Evolutionary conservation across 805 yeast genomes (phyloP).

Genomic region (Suhomyces sp.): DNA sequence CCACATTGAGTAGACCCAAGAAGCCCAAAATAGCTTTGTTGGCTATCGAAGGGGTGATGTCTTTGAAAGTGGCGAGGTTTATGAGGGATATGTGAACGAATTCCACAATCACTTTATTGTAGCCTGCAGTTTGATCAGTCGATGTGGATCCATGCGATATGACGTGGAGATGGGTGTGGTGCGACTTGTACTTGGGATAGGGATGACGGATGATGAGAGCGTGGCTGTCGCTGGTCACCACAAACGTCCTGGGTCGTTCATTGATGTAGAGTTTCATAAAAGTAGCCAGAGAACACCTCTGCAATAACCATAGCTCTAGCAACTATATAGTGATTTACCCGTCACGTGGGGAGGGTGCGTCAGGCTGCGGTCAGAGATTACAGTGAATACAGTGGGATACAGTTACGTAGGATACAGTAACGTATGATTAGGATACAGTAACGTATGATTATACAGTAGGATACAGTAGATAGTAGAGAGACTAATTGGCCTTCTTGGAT

Average conservation of each 20-base stretch:
- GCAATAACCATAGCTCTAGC: neutral
- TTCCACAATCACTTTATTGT: slow-evolving; percentile 45
- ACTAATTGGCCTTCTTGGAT: slow-evolving; percentile 8
- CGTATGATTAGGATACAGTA: too few species aligned
- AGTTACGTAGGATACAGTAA: too few species aligned
- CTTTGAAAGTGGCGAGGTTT: slow-evolving; percentile 41
- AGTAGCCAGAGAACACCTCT: neutral
- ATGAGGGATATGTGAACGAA: slow-evolving; percentile 43
- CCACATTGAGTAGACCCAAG: slow-evolving; percentile 56
- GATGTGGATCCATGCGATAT: slow-evolving; percentile 16
- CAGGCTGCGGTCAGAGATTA: too few species aligned
- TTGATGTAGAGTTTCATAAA: slow-evolving; percentile 62
- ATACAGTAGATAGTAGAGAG: neutral
- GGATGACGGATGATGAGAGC: slow-evolving; percentile 60
- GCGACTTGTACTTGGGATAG: slow-evolving; percentile 24
- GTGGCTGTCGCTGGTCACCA: slow-evolving; percentile 55
- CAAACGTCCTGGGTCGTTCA: slow-evolving; percentile 64
- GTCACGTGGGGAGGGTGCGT: neutral
- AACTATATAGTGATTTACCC: neutral
- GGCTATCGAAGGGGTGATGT: slow-evolving; percentile 32
- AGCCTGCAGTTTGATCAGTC: slow-evolving; percentile 4
- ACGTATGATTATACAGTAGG: too few species aligned
- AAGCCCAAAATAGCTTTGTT: slow-evolving; percentile 47
- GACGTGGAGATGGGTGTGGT: slow-evolving; percentile 20
- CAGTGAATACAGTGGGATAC: too few species aligned